Conservation (phyloP, 345 rosid species). For the Microthlaspi erraticum region DNA sequence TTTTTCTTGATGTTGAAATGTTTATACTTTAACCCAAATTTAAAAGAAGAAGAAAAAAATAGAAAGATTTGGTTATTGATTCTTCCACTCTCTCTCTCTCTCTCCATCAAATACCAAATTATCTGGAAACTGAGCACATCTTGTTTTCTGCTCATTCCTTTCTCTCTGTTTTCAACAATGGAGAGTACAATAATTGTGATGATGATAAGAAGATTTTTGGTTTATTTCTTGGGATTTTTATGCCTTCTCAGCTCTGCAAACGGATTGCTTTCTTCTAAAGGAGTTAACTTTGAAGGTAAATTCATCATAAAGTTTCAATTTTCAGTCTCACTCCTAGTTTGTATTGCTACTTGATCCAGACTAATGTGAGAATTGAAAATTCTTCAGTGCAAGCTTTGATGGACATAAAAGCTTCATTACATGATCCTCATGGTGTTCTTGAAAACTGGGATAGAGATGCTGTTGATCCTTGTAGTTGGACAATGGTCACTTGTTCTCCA, state of each 20-base stretch:
- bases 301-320: background rate
- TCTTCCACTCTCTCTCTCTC: constrained; percentile 31
- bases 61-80: constrained; percentile 24
- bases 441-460: constrained; percentile 92
- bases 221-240: constrained; percentile 47
- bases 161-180: constrained; percentile 45
- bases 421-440: constrained; percentile 91
- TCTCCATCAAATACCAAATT: constrained; percentile 38
- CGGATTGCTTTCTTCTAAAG: constrained; percentile 82
- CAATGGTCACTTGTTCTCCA: constrained; percentile 90
- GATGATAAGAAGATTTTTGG: constrained; percentile 39
- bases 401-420: constrained; percentile 71
- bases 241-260: constrained; percentile 54
- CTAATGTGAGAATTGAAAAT: constrained; percentile 18
- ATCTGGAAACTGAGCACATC: constrained; percentile 43
- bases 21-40: constrained; percentile 42
- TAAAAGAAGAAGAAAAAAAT: constrained; percentile 24
- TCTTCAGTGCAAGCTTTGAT: constrained; percentile 83
- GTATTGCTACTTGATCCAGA: constrained; percentile 19
- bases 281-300: constrained; percentile 92
- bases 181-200: constrained; percentile 26
- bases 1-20: constrained; percentile 49
- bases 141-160: constrained; percentile 46
- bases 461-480: constrained; percentile 97
- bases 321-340: constrained; percentile 19